Evolutionary conservation across 495 filamentous ascomycete genomes (phyloP).

Genomic region (Xylaria bambusicola): DNA sequence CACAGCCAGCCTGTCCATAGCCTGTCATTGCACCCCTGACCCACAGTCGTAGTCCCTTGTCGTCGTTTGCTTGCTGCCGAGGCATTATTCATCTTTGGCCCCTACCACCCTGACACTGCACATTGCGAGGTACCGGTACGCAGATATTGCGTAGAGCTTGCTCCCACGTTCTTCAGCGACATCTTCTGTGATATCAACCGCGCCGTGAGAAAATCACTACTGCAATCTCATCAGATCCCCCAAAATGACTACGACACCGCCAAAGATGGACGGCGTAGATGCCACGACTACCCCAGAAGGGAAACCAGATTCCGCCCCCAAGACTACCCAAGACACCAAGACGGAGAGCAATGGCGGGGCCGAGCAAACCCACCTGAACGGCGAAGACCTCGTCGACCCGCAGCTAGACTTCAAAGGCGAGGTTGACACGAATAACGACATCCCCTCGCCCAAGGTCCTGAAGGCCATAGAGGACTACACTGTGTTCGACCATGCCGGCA

Average conservation of each 20-base stretch:
- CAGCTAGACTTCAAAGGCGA: slow-evolving; percentile 49
- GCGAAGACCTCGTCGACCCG: slow-evolving; percentile 23
- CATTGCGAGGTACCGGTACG: too few species aligned
- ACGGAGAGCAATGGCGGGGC: background rate
- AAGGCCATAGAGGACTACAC: slow-evolving; percentile 56
- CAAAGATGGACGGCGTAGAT: background rate
- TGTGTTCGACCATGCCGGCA: slow-evolving; percentile 66
- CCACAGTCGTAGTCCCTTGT: background rate
- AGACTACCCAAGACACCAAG: background rate
- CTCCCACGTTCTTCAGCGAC: too few species aligned
- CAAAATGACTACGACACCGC: background rate
- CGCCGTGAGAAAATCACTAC: too few species aligned
- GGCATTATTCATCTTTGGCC: background rate
- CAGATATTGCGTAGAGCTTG: too few species aligned
- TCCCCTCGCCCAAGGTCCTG: slow-evolving; percentile 52
- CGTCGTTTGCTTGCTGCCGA: background rate
- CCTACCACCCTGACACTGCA: too few species aligned
- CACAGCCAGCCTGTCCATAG: background rate
- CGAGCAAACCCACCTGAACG: background rate
- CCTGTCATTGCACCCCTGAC: background rate
- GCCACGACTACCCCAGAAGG: background rate
- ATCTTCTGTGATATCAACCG: too few species aligned
- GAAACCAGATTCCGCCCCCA: background rate
- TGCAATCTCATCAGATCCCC: background rate
- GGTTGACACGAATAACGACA: slow-evolving; percentile 52